Base-by-base conservation (phyloP, 768 basidiomycete genomes). In the Phlegmacium glaucopus region DNA sequence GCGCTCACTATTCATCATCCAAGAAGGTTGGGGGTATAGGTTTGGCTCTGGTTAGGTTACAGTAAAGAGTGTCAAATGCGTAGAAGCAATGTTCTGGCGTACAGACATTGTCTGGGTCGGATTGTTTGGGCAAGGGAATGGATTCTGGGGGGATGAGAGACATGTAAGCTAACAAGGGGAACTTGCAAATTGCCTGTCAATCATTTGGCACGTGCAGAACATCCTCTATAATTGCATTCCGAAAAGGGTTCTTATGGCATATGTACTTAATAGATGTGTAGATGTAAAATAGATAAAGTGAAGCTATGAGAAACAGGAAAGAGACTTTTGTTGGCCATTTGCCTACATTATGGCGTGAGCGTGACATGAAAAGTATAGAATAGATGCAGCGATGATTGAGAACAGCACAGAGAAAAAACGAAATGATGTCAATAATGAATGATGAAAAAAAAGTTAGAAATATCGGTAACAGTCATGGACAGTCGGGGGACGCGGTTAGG, bases 1-100 rank as follows among this genome's bases (percentile, higher is more conserved):
- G 25, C 26, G 71, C 85, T 60, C 64, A 94, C 92, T 83, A 94
- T 65, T 88, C 85, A 47, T 85, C 82, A 52, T 90, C 77, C 11
- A 75, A 63, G 62, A 92, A 93, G 47, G 68, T 61, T 37, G 88
- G 82, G 12, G 74, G 60, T 47, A 88, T 72, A 4, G 83, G 82
- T 30, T 69, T 62, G n/a, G 72, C 69, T 25, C 64, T 60, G 2
- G 81, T 81, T 56, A 93, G 78, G n/a, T 79, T 74, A 61, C 87
- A 90, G 64, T 86, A 90, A 45, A 92, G 72, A 26, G 84, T 70
- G 61, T 92, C 90, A 62, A 90, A 93, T 38, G 87, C 87, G 63
- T 87, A 77, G 62, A 82, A 90, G 61, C 85, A 87, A 62, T 93
- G 90, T 56, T 88, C 83, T 28, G 75, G 77, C 13, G 68, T 75